Base-by-base conservation (phyloP, 306 rosid species). In the Abrus pulchellus region DNA sequence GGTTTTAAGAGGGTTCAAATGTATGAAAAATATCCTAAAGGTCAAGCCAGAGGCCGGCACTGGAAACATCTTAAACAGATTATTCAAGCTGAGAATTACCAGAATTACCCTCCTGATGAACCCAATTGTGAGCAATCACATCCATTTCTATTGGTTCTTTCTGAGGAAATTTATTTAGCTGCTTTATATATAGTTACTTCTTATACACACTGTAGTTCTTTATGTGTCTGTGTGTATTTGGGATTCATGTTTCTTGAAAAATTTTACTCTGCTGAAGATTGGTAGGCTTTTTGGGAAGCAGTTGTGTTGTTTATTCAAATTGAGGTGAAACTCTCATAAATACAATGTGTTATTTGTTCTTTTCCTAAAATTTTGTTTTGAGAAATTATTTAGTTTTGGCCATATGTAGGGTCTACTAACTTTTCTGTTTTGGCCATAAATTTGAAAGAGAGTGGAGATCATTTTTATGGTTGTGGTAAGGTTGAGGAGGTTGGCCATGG, bases 41-140 rank as follows among this genome's bases (percentile, higher is more conserved):
- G 98, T 55, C 98, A 91, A 88, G 81, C 98, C 11, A 86, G 97
- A 85, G 92, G 97, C 40, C 86, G 99, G 66, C 96, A 94, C 68
- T 93, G 97, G 99, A 95, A 95, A 48, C 99, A 95, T 85, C 97
- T 95, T 65, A 93, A 91, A 88, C 98, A 95, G 86, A 95, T 95
- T 81, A 87, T 95, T 87, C 99, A 91, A 70, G 98, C 98, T 27
- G 98, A 93, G 68, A 95, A 93, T 74, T 87, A 88, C 76, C 90
- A 82, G 72, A 93, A 90, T 72, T 87, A 80, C 88, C 82, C 93
- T 34, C 89, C 97, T 2, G 89, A 95, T 45, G 89, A 95, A 79
- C 93, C 98, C 85, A 93, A 88, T 69, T 95, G 98, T 91, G 72
- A 85, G 91, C 28, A 43, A 28, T 76, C 10, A 1, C 11, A 9